Base-by-base conservation (phyloP, 2,329 filamentous ascomycete species). In the Epichloe coenophiala region DNA sequence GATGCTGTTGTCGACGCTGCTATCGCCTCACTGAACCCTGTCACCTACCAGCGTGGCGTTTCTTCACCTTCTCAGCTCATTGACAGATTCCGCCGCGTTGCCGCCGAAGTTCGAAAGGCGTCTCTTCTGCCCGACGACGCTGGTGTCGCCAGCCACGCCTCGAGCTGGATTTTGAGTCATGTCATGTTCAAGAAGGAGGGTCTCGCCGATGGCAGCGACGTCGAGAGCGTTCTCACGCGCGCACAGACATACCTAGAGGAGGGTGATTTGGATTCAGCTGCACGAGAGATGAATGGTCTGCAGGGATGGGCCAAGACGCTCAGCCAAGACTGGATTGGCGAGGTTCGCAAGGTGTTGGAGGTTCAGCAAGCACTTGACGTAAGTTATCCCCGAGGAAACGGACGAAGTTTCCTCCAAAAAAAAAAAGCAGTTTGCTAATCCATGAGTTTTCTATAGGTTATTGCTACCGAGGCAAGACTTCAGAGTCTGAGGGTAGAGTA, bases 301-400 rank as follows among this genome's bases (percentile, higher is more conserved):
- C 78, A 84, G 54, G 93, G 93, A 27, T 98, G 93, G 93, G 90
- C 91, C 45, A 95, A 93, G 76, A 91, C 90, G 40, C 71, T 98
- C 63, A 94, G 88, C 69, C 83, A 86, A 62, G 93, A 98, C 68
- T 98, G 93, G 93, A 70, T 98, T 58, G 78, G 77, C 48, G 93
- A 98, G 74, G 86, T 89, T 55, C 81, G 93, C 65, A 86, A 89
- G 71, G 88, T 95, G 57, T 74, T 98, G 62, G 93, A 98, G 72
- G 93, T 97, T 57, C 84, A 87, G 70, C 93, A 98, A 72, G 93
- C 93, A 61, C 76, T 98, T 61, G 93, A 98, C 69, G 93, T 95
- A 69, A 81, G 83, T 78, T 27, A 56, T 45, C 4, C 11, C 7
- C 11, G 42, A 8, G 15, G 11, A 44, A 6, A 43, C 42, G 8